A percentile compares a stretch with the other conserved stretches of the same genome.
Evolutionary conservation across 768 basidiomycete species (phyloP).

Genomic region (Termitomyces sp.): DNA sequence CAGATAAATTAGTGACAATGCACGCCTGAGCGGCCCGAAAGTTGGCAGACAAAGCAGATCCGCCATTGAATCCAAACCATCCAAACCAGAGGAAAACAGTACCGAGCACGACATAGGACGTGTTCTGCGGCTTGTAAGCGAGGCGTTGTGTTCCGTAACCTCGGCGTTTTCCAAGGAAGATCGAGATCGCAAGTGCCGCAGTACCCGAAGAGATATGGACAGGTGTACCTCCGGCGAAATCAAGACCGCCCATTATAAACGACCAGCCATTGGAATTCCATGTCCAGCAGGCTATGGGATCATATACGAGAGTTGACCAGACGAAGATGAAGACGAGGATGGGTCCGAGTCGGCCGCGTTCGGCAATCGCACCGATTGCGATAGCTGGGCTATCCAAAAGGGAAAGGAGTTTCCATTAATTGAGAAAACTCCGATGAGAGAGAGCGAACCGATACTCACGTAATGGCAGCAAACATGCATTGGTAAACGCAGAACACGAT

Average conservation of each 20-base stretch:
- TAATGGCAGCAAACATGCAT: conserved; percentile 87
- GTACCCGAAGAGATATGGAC: conserved; percentile 95
- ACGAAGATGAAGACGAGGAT: conserved; percentile 84
- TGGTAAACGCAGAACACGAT: conserved; percentile 84
- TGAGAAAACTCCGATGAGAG: background rate
- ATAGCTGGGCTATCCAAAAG: conserved; percentile 60
- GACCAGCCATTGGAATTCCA: conserved; percentile 86
- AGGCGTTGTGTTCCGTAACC: conserved; percentile 90
- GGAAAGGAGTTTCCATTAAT: conserved; percentile 8
- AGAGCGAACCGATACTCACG: conserved; percentile 37
- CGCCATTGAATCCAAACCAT: conserved; percentile 97
- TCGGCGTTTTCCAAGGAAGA: conserved; percentile 86
- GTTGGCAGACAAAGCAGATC: conserved; percentile 85
- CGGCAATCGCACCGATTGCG: conserved; percentile 89
- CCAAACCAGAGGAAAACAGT: conserved; percentile 93
- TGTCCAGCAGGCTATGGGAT: conserved; percentile 94
- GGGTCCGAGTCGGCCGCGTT: conserved; percentile 82
- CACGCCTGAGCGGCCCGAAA: conserved; percentile 84
- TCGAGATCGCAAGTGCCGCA: conserved; percentile 85
- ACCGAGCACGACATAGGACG: conserved; percentile 88
- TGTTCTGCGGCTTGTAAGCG: conserved; percentile 92
- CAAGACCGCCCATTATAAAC: conserved; percentile 73
- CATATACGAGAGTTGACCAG: conserved; percentile 88
- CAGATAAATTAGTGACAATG: conserved; percentile 91
- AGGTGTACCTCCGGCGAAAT: conserved; percentile 94